Evolutionary conservation across 106 monocot species (phyloP), one percentile per base, ranked within the genome.

Genomic region (Vanilla planifolia): DNA sequence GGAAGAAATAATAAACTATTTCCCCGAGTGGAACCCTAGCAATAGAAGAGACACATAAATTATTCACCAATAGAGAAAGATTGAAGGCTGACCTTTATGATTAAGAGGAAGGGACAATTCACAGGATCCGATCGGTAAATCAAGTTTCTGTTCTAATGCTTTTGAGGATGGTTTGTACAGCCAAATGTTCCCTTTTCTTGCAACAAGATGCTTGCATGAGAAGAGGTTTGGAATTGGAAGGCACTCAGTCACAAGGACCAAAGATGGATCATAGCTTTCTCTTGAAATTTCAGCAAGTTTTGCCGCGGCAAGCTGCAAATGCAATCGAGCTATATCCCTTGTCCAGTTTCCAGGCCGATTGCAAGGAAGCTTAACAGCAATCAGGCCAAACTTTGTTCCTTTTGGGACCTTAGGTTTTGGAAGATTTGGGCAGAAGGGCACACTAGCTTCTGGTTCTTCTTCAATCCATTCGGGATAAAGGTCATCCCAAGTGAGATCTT

Each of bases 341-440:
- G 76, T 71, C 90, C 90, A 86, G 52, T 62, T 60, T 0, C 50
- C 63, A 6, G 67, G 55, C 33, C 64, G 59, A 30, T 70, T 52
- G 21, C 85, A 85, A n/a, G 90, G 90, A 67, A 91, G 82, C 64
- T 91, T 91, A 9, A 82, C 82, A 1, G 82, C 90, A 46, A 91
- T 61, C 6, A 91, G 27, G 47, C 82, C 78, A n/a, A 82, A 66
- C 16, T 52, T 50, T 29, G 44, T 44, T 14, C 62, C 56, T n/a
- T 20, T 67, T 32, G 70, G 61, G 3, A 76, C 29, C 30, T 25
- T 36, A 19, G 90, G 90, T 9, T 58, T 61, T 3, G 80, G 80
- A 43, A 61, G 60, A 27, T 40, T 40, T 3, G 1, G 37, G 21
- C 60, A 61, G 43, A 11, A 15, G 41, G 60, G 60, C 7, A 41